These are phyloP conservation scores for Postia placenta DNA, from an alignment of 768 basidiomycete species.

Conservation along the genomic window DNA sequence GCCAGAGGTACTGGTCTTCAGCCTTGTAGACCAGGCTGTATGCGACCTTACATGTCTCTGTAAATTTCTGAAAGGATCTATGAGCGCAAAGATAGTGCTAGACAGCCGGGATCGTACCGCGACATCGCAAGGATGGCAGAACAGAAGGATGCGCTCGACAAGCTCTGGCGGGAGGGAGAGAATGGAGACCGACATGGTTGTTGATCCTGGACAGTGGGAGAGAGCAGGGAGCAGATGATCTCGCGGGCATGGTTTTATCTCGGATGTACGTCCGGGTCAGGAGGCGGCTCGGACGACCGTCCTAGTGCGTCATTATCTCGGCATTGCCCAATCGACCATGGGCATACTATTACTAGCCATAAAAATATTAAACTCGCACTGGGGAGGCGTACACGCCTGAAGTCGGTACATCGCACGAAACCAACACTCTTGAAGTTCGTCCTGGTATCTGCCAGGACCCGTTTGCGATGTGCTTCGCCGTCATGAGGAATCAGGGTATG, in stretches of 20 bases:
- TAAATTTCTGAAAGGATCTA: conserved; percentile 28
- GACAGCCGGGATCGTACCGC: conserved; percentile 19
- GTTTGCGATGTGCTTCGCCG: no score
- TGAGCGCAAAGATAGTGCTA: neutral
- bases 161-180: conserved; percentile 49
- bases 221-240: neutral
- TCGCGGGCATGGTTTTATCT: neutral
- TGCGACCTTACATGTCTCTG: conserved; percentile 46
- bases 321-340: no score
- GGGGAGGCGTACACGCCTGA: no score
- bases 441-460: no score
- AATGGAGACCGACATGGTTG: neutral
- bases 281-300: no score
- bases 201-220: neutral
- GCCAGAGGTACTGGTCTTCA: conserved; percentile 61
- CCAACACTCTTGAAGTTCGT: no score
- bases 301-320: no score
- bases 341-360: no score
- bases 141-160: conserved; percentile 47
- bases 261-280: no score
- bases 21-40: conserved; percentile 42
- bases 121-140: conserved; percentile 51
- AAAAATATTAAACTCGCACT: no score
- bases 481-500: no score
- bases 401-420: no score